phyloP scores from a whole-genome alignment of 345 rosid genomes.

The Hibiscus tridactylites region DNA sequence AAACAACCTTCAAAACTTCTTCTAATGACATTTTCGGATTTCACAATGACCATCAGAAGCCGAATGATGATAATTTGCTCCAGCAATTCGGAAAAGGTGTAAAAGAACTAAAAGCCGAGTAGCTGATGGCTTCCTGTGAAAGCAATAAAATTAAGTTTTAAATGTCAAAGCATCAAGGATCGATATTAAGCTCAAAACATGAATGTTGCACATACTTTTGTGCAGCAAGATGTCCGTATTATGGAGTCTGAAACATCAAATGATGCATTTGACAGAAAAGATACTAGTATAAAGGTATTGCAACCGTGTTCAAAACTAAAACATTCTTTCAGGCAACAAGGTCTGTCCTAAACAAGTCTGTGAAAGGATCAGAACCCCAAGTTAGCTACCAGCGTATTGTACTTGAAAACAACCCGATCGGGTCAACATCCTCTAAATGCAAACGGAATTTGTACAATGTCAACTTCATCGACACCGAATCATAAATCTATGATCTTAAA shows the following conservation, averaged over 20 bases:
- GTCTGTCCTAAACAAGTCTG: background rate
- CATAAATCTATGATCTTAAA: background rate
- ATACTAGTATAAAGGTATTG: too few species aligned
- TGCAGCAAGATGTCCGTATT: background rate
- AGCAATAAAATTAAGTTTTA: background rate
- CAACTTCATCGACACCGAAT: background rate
- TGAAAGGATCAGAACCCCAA: background rate
- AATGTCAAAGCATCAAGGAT: background rate
- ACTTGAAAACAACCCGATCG: background rate
- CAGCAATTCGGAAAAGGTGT: slow-evolving; percentile 12
- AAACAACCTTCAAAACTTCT: slow-evolving; percentile 76
- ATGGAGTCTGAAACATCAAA: background rate
- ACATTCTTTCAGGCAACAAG: background rate
- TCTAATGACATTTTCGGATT: slow-evolving; percentile 41
- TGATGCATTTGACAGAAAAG: background rate
- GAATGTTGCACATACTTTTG: background rate
- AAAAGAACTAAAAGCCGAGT: background rate
- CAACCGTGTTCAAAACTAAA: background rate
- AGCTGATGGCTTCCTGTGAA: slow-evolving; percentile 8
- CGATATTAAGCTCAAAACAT: background rate
- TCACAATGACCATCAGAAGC: slow-evolving; percentile 5
- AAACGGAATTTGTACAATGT: background rate
- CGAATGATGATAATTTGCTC: background rate
- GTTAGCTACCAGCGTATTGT: background rate
- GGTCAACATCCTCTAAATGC: background rate